Conservation (phyloP, 2,329 filamentous ascomycete genomes). For the Botryotinia narcissicola region DNA sequence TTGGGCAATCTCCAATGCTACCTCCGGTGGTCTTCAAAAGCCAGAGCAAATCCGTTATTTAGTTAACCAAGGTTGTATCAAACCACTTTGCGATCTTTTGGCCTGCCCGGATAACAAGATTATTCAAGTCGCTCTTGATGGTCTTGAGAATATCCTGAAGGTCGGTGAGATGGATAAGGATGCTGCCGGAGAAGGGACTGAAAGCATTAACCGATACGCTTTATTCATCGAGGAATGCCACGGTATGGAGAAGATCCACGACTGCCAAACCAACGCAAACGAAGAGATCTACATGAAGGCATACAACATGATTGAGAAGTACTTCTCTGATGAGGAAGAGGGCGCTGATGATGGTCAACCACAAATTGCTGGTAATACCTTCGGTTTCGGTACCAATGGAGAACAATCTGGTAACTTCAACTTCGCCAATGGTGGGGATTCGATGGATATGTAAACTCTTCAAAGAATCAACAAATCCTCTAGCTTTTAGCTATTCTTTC, state of each 20-base stretch:
- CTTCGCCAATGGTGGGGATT: constrained; percentile 76
- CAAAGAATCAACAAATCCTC: constrained; percentile 24
- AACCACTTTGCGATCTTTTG: constrained; percentile 91
- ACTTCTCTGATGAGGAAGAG: constrained; percentile 98
- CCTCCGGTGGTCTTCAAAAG: constrained; percentile 95
- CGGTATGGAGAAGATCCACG: constrained; percentile 99
- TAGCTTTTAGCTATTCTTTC: constrained; percentile 25
- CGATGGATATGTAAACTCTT: constrained; percentile 67
- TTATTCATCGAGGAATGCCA: constrained; percentile 98
- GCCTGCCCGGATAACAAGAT: constrained; percentile 99
- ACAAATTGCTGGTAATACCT: constrained; percentile 64
- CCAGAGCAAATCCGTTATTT: constrained; percentile 97
- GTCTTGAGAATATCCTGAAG: constrained; percentile 98
- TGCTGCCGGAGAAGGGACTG: constrained; percentile 68
- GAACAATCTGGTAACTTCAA: constrained; percentile 87
- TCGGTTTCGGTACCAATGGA: constrained; percentile 71
- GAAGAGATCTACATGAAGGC: constrained; percentile 99
- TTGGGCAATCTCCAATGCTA: constrained; percentile 99
- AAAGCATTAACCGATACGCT: constrained; percentile 92
- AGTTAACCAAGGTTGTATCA: constrained; percentile 91
- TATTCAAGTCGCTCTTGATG: constrained; percentile 96
- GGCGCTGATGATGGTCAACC: constrained; percentile 69
- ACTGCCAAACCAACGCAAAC: constrained; percentile 99
- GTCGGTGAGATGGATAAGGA: constrained; percentile 99
- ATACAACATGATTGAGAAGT: constrained; percentile 99